These are phyloP conservation scores for Yamadazyma insecticola DNA, from an alignment of 805 yeast species.

Conservation along the genomic window DNA sequence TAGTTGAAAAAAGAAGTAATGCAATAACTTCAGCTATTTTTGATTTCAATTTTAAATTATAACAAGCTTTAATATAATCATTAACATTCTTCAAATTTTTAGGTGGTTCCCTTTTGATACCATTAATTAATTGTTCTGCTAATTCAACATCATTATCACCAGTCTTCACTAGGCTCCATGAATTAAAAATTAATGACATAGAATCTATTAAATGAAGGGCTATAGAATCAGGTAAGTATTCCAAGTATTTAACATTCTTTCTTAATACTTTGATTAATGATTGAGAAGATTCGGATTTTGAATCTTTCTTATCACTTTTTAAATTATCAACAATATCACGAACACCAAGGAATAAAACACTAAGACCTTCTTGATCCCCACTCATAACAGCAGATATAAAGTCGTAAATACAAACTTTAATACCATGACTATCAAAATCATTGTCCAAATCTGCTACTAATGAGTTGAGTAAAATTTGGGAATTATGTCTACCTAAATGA, in stretches of 20 bases:
- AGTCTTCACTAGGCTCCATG: constrained; percentile 44
- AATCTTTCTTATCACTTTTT: constrained; percentile 14
- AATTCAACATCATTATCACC: constrained; percentile 42
- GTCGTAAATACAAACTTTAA: constrained; percentile 53
- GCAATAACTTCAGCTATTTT: constrained; percentile 75
- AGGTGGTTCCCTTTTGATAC: constrained; percentile 21
- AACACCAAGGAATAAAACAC: constrained; percentile 64
- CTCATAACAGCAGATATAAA: constrained; percentile 66
- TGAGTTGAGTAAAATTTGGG: constrained; percentile 56
- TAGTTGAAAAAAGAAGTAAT: constrained; percentile 58
- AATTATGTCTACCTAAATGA: constrained; percentile 64
- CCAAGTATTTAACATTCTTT: constrained; percentile 47
- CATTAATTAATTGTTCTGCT: constrained; percentile 36
- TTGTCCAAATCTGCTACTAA: constrained; percentile 58
- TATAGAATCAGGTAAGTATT: constrained; percentile 56
- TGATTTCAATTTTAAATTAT: constrained; percentile 55
- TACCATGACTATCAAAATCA: constrained; percentile 46
- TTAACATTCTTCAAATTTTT: constrained; percentile 4
- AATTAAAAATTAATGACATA: constrained; percentile 66
- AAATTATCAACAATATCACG: constrained; percentile 41
- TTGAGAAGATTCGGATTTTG: constrained; percentile 7
- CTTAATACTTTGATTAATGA: constrained; percentile 57
- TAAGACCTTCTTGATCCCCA: constrained; percentile 74
- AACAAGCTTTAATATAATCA: constrained; percentile 29
- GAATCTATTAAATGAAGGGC: constrained; percentile 68